Evolutionary conservation across 257 asterid genomes (phyloP), one percentile per base, ranked within the genome.

Genomic region (Pogostemon cablin): DNA sequence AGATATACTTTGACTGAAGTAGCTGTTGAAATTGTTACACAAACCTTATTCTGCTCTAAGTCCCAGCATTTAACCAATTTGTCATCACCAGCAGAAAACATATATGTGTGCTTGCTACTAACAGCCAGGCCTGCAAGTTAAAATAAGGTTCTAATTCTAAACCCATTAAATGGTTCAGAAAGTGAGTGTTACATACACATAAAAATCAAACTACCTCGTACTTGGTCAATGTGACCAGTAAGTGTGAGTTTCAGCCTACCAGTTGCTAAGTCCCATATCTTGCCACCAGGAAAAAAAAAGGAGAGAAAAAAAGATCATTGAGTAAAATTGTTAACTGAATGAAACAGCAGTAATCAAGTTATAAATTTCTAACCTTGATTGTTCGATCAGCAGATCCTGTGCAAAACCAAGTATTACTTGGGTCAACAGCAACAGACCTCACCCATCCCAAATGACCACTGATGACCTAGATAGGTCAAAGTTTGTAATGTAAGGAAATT

Each of bases 1-100:
- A 59, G 48, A 63, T 65, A 2, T 41, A 39, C 10, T 35, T 20
- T 17, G 64, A 48, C 57, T 41, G 69, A 69, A 66, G 34, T 62
- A 54, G 56, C 12, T 65, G 2, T 8, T 75, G 35, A 61, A 55
- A 47, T 10, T 65, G 47, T 64, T 17, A 1, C 58, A 79, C 81
- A 59, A 60, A 90, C 99, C 99, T 95, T 91, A 72, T 95, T 95
- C 84, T 95, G 99, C 82, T 95, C 99, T 49, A 95, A 85, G 78
- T 95, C 99, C 97, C 98, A 91, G 83, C 99, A 95, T 77, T 95
- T 95, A 62, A 95, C 98, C 85, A 78, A 87, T 77, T 95, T 95
- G 83, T 95, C 99, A 77, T 95, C 99, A 46, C 99, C 98, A 57
- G 98, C 98, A 42, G 98, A 95, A 81, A 91, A 95, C 99, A 95